These are phyloP conservation scores for Cornus controversa DNA, from an alignment of 148 eudicot species.

Conservation along the genomic window DNA sequence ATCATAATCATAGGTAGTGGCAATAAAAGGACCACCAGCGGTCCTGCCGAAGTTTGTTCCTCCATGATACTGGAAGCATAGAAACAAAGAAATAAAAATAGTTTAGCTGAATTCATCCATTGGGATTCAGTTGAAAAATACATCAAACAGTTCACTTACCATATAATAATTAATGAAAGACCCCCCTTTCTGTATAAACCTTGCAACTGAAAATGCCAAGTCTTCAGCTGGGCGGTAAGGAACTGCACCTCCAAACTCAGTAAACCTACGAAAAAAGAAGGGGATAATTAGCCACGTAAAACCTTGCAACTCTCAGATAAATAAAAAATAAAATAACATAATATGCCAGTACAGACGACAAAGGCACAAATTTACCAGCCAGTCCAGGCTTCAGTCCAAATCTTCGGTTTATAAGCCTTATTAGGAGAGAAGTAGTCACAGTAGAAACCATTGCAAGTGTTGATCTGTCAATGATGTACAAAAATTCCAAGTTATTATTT, in stretches of 20 bases:
- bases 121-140: conserved; percentile 4
- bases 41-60: conserved; percentile 91
- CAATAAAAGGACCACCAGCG: conserved; percentile 88
- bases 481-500: background rate
- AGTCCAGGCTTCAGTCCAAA: conserved; percentile 97
- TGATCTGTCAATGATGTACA: conserved; percentile 45
- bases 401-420: conserved; percentile 79
- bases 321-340: too few relatives aligned
- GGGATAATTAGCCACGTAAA: background rate
- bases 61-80: conserved; percentile 62
- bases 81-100: conserved; percentile 6
- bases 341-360: background rate
- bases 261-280: conserved; percentile 51
- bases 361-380: conserved; percentile 56
- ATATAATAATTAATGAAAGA: conserved; percentile 85
- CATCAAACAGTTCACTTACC: conserved; percentile 37
- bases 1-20: conserved; percentile 88
- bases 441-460: conserved; percentile 92
- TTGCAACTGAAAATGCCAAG: conserved; percentile 81
- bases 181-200: conserved; percentile 84
- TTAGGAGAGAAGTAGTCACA: conserved; percentile 87
- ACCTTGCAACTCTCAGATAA: background rate
- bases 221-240: conserved; percentile 89
- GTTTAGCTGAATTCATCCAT: background rate
- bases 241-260: conserved; percentile 84